Conservation (phyloP, 371 early-diverging fungal genomes). For the Nematocida sp. region DNA sequence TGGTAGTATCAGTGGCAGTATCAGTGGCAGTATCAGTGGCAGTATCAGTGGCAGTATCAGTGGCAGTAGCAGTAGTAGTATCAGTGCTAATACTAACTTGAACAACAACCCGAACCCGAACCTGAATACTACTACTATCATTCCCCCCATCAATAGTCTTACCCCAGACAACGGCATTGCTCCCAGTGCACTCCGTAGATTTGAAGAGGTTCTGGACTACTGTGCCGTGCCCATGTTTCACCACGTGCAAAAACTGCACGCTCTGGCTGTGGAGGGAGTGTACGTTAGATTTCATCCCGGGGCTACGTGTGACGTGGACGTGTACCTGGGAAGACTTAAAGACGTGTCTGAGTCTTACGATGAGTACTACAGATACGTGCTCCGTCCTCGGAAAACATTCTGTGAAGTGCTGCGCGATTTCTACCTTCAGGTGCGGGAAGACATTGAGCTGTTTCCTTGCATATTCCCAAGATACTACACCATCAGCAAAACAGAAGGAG, state of each 20-base stretch:
- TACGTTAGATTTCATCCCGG: background rate
- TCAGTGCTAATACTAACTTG: too few species aligned
- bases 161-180: too few species aligned
- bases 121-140: too few species aligned
- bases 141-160: too few species aligned
- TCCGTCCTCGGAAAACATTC: conserved; percentile 47
- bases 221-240: conserved; percentile 48
- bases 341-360: conserved; percentile 59
- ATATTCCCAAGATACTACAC: conserved; percentile 61
- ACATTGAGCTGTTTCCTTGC: conserved; percentile 15
- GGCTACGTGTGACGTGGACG: background rate
- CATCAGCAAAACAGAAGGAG: conserved; percentile 46
- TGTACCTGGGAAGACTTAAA: conserved; percentile 35
- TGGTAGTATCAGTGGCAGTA: too few species aligned
- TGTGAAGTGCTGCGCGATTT: conserved; percentile 47
- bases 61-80: too few species aligned
- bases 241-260: conserved; percentile 29
- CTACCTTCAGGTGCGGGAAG: conserved; percentile 41
- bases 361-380: conserved; percentile 57
- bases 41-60: too few species aligned
- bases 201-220: conserved; percentile 51
- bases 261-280: background rate
- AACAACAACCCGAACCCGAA: too few species aligned
- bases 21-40: too few species aligned
- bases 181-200: too few species aligned